Percentiles rank a stretch among this genome's conserved stretches.
These are phyloP conservation scores for Teunomyces atbi DNA, from an alignment of 805 yeast species.

Conservation along the genomic window DNA sequence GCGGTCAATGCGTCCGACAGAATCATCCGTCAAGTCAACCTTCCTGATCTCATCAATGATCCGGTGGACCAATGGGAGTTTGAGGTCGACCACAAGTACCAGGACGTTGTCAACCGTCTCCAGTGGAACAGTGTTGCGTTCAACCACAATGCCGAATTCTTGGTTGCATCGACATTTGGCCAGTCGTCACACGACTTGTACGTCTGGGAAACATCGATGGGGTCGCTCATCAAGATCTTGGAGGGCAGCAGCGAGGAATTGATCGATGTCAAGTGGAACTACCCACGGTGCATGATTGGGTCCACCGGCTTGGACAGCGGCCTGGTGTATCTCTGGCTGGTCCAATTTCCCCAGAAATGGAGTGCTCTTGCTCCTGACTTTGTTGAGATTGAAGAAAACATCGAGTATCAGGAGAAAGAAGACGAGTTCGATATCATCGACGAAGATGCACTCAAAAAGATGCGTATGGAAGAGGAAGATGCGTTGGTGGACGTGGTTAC, in stretches of 20 bases:
- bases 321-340: constrained; percentile 75
- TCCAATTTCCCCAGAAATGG: constrained; percentile 88
- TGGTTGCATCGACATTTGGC: constrained; percentile 87
- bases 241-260: constrained; percentile 92
- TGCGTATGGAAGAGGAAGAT: constrained; percentile 63
- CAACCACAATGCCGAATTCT: constrained; percentile 72
- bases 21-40: constrained; percentile 59
- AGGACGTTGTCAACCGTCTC: constrained; percentile 82
- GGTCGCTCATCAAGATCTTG: constrained; percentile 81
- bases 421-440: constrained; percentile 86
- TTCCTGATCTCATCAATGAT: constrained; percentile 44
- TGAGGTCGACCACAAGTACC: constrained; percentile 76
- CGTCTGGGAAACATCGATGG: constrained; percentile 89
- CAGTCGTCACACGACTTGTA: constrained; percentile 82
- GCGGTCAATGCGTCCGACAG: constrained; percentile 79
- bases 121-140: constrained; percentile 85
- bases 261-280: constrained; percentile 85
- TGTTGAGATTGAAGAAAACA: constrained; percentile 89
- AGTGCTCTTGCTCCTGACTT: constrained; percentile 96
- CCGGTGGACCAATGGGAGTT: constrained; percentile 46
- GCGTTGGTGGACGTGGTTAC: constrained; percentile 65
- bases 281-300: constrained; percentile 65
- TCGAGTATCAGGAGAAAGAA: constrained; percentile 82
- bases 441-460: constrained; percentile 61
- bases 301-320: constrained; percentile 89